Conservation (phyloP, 2,329 filamentous ascomycete genomes). For the Fonsecaea multimorphosa region DNA sequence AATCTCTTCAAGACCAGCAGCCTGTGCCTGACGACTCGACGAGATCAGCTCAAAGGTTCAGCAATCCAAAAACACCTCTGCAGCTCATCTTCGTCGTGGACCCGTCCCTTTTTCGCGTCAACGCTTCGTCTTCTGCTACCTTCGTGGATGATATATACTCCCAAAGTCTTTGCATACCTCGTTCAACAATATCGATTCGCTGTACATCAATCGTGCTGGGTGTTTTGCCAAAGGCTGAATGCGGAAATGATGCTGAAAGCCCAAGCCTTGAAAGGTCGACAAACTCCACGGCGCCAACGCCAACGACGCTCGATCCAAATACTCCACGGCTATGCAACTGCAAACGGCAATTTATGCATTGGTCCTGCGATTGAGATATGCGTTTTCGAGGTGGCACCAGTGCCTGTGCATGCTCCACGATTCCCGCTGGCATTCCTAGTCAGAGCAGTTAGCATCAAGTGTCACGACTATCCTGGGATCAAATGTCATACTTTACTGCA, state of each 20-base stretch:
- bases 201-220: slow-evolving; percentile 30
- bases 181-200: slow-evolving; percentile 29
- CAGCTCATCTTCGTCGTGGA: slow-evolving; percentile 20
- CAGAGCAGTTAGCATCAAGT: slow-evolving; percentile 18
- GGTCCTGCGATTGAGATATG: slow-evolving; percentile 31
- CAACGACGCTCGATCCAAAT: slow-evolving; percentile 25
- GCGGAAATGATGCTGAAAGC: slow-evolving; percentile 11
- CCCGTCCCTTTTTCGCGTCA: slow-evolving; percentile 8
- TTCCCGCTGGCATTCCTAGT: slow-evolving; percentile 84
- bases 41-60: slow-evolving; percentile 17
- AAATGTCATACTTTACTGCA: slow-evolving; percentile 77
- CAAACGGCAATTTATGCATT: slow-evolving; percentile 21
- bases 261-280: slow-evolving; percentile 1
- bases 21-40: slow-evolving; percentile 10
- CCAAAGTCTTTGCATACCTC: slow-evolving; percentile 16
- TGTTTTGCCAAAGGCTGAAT: slow-evolving; percentile 15
- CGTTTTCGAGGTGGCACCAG: slow-evolving; percentile 70
- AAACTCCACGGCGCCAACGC: slow-evolving; percentile 22
- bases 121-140: slow-evolving; percentile 16
- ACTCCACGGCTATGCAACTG: slow-evolving; percentile 38
- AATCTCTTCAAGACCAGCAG: slow-evolving; percentile 23
- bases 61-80: slow-evolving; percentile 33
- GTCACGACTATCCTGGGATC: neutral
- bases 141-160: slow-evolving; percentile 26
- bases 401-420: slow-evolving; percentile 98